Conservation (phyloP, 1,139 yeast genomes). For the Pichia sp. region DNA sequence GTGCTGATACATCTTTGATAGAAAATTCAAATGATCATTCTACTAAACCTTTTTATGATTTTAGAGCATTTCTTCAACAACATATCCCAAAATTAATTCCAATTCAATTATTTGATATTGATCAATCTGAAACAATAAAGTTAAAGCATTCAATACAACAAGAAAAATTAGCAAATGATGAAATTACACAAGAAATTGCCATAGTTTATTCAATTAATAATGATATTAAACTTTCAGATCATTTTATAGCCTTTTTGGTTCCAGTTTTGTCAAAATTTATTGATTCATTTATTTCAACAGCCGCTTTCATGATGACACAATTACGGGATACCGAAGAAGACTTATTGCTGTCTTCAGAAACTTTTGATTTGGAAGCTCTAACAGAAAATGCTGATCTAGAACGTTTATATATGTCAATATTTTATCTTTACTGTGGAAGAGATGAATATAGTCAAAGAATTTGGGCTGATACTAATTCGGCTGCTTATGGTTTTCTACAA, state of each 20-base stretch:
- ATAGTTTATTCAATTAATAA: constrained; percentile 29
- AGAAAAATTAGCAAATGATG: constrained; percentile 16
- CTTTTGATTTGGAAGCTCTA: constrained; percentile 46
- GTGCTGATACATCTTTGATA: constrained; percentile 57
- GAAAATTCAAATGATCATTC: constrained; percentile 17
- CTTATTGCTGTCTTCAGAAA: constrained; percentile 48
- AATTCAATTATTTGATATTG: constrained; percentile 36
- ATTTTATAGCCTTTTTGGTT: constrained; percentile 26
- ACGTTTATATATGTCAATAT: constrained; percentile 74
- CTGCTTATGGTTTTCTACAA: constrained; percentile 65
- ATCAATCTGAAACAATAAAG: constrained; percentile 31
- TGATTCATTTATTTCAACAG: constrained; percentile 56
- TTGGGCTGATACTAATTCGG: constrained; percentile 66
- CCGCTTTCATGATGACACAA: constrained; percentile 74
- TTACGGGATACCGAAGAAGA: constrained; percentile 88
- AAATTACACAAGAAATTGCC: constrained; percentile 20
- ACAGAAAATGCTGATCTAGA: constrained; percentile 80
- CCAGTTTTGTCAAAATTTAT: constrained; percentile 47
- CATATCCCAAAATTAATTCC: constrained; percentile 55
- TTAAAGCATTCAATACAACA: constrained; percentile 22
- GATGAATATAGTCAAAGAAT: constrained; percentile 54
- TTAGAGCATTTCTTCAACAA: constrained; percentile 60
- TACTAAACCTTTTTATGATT: constrained; percentile 48
- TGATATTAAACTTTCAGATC: constrained; percentile 29
- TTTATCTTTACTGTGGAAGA: constrained; percentile 60